A percentile compares a stretch with the other conserved stretches of the same genome.
Evolutionary conservation across 495 filamentous ascomycete genomes (phyloP).

Genomic region (Gamarada debralockiae): DNA sequence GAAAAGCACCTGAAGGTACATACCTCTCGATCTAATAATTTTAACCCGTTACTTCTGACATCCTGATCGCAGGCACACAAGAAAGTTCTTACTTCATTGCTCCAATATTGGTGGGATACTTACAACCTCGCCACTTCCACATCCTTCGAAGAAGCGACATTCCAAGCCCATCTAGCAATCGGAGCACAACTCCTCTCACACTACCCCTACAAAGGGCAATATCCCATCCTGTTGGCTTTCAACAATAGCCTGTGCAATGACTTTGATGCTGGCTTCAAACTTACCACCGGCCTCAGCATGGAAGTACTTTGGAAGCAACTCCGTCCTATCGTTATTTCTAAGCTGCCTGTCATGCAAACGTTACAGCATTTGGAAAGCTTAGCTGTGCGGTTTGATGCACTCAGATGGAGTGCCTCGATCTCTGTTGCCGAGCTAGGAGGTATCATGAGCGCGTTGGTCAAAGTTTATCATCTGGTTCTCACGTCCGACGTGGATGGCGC

Average conservation of each 20-base stretch:
- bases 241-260: conserved; percentile 14
- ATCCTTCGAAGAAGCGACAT: conserved; percentile 48
- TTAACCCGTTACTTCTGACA: neutral
- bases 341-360: conserved; percentile 41
- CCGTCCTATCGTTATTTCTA: conserved; percentile 49
- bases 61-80: conserved; percentile 14
- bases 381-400: conserved; percentile 68
- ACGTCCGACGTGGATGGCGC: conserved; percentile 37
- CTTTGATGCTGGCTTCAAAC: conserved; percentile 48
- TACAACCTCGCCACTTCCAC: conserved; percentile 38
- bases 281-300: conserved; percentile 79
- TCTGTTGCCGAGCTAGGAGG: conserved; percentile 37
- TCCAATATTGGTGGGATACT: conserved; percentile 57
- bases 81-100: conserved; percentile 37
- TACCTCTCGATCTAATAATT: neutral
- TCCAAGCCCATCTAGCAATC: conserved; percentile 47
- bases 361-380: conserved; percentile 60
- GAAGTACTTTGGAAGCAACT: conserved; percentile 74
- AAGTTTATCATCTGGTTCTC: conserved; percentile 45
- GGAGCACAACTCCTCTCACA: conserved; percentile 12
- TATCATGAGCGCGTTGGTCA: conserved; percentile 47
- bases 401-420: conserved; percentile 48
- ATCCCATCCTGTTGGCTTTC: neutral
- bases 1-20: conserved; percentile 14
- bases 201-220: neutral